Base-by-base conservation (phyloP, 2,329 filamentous ascomycete genomes). In the Fusarium veterinarium region DNA sequence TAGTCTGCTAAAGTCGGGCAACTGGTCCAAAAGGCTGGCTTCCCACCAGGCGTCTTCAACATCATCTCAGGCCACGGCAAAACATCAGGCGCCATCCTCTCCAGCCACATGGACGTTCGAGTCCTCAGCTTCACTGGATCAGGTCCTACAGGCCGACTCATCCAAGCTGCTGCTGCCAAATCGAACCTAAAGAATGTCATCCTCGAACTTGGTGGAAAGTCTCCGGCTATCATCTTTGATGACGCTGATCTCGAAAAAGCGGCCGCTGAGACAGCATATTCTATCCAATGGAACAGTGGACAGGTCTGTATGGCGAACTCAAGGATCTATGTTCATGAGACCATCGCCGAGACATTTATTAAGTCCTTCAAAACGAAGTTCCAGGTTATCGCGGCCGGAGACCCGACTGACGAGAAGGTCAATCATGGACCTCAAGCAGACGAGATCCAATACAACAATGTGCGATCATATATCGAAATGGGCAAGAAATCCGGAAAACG, bases 111-210 rank as follows among this genome's bases (percentile, higher is more conserved):
- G 65, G 88, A 89, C 45, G 88, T 95, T 41, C 89, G 92, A 74
- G 93, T 92, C 78, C 85, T 95, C 58, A 91, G 91, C 4, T 95
- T 95, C 76, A 95, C 93, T 0, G 93, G 93, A 33, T 92, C 90
- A 11, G 92, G 91, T 3, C 85, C 84, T 6, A 94, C 92, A 1
- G 93, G 91, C 5, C 88, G 90, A 93, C 95, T 67, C 2, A 56
- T 56, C 1, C 93, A 94, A 88, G 91, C 92, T 73, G 87, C 89
- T 76, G 92, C 92, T 0, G 87, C 91, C 5, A 83, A 86, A 1
- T 92, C 86, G 14, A 88, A 88, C 65, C 79, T 90, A 69, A 92
- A 92, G 82, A 90, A 91, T 74, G 86, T 91, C 17, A 89, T 88
- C 4, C 84, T 92, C 20, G 90, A 92, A 81, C 87, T 91, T 2